Base-by-base conservation (phyloP, 768 basidiomycete species). In the Austroboletus festivus region DNA sequence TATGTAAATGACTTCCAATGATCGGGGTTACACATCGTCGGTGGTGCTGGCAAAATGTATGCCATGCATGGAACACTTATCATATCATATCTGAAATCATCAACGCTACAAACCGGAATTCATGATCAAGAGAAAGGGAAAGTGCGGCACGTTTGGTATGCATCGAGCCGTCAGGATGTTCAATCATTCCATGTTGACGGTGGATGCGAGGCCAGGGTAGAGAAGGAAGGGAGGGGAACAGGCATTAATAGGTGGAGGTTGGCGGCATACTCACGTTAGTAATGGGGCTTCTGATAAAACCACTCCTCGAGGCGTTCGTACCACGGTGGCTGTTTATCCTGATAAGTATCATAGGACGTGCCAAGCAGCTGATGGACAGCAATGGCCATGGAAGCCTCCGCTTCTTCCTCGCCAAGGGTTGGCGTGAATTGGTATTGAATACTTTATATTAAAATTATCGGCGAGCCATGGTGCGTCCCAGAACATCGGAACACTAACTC, bases 361-460 rank as follows among this genome's bases (percentile, higher is more conserved):
- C 37, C 48, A 54, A 49, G 44, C 16, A 31, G 35, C 11, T 48
- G 57, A 56, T 53, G 30, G 51, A 63, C 56, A 28, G 28, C n/a
- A n/a, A n/a, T 5, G 40, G 45, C 21, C 51, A 56, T 43, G 56
- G 51, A 53, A 48, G 51, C 40, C 31, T 33, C 31, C 13, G 18
- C 35, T 46, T 46, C 24, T 34, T 13, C 20, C 22, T 44, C 46
- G 47, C 48, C 47, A 51, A 50, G 47, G 45, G 35, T 39, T 42
- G n/a, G 37, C 15, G 21, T 26, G n/a, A n/a, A n/a, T n/a, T n/a
- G 10, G 35, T 5, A 28, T 33, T 33, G 31, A n/a, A n/a, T n/a
- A n/a, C n/a, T n/a, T n/a, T n/a, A n/a, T n/a, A n/a, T n/a, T n/a
- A n/a, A n/a, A n/a, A n/a, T n/a, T n/a, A n/a, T n/a, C n/a, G n/a